phyloP scores from a whole-genome alignment of 1,139 yeast genomes.

The Pichia sp. region DNA sequence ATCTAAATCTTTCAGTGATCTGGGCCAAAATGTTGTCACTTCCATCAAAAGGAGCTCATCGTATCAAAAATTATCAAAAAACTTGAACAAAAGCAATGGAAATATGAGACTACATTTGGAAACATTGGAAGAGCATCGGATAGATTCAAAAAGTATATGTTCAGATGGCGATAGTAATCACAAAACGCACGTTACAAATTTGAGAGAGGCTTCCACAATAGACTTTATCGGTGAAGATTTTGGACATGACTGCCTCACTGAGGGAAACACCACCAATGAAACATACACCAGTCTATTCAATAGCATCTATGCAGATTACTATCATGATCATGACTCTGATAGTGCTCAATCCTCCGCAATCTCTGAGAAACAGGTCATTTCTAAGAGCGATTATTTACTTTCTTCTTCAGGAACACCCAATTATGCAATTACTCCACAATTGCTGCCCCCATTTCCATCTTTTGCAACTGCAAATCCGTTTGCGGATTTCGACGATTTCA shows the following conservation, averaged over 20 bases:
- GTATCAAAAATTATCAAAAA: background rate
- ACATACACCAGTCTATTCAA: conserved; percentile 3
- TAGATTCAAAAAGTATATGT: background rate
- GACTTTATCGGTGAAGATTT: background rate
- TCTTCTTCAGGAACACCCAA: conserved; percentile 13
- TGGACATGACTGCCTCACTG: background rate
- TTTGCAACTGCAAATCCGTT: conserved; percentile 7
- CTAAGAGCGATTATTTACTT: conserved; percentile 3
- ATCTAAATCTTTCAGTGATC: conserved; percentile 3
- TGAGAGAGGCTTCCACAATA: background rate
- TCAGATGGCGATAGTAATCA: background rate
- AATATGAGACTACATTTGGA: background rate
- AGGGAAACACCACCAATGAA: conserved; percentile 3
- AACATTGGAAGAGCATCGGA: background rate
- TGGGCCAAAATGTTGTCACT: background rate
- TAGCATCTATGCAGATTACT: conserved; percentile 4
- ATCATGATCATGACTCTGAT: background rate
- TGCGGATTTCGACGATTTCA: background rate
- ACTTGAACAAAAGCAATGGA: background rate
- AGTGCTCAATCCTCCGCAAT: conserved; percentile 8
- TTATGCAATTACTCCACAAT: conserved; percentile 3
- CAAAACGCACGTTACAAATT: background rate
- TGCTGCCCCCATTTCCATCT: background rate
- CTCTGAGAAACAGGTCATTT: conserved; percentile 9
- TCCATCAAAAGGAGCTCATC: conserved; percentile 4